Base-by-base conservation (phyloP, 2,329 filamentous ascomycete species). In the Daldinia eschscholtzii region DNA sequence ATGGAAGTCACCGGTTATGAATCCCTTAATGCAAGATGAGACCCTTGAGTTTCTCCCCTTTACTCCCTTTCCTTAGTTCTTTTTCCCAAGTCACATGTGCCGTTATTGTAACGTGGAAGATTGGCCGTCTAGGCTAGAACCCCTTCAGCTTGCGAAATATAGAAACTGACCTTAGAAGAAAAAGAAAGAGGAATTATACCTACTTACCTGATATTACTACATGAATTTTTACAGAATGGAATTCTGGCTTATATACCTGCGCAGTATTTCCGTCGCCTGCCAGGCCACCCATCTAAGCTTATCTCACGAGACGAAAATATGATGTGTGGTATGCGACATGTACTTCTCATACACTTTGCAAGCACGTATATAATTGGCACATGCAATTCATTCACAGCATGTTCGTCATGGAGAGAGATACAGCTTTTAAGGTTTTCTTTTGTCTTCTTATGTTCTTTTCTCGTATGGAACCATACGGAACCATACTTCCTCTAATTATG, bases 281-380 rank as follows among this genome's bases (percentile, higher is more conserved):
- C 7, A 18, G 18, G 26, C 13, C 18, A 6, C 18, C 35, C 41
- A 23, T 56, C 28, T 50, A 9, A 20, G 9, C 13, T n/a, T 60
- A 30, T 65, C 56, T 65, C 48, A 60, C n/a, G n/a, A 26, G 28
- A 64, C n/a, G 41, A 20, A 12, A 23, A 58, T 33, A 35, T 41
- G 55, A 64, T 58, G 37, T 42, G 33, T 37, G 28, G 50, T 28
- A 55, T 55, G n/a, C 46, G 6, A n/a, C 46, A 50, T n/a, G 46
- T 50, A 50, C 26, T 7, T 23, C 46, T 50, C 26, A 30, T 50
- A 48, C 23, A 48, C 28, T 20, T 12, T 48, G 23, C 6, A 48
- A 12, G 50, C 15, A 12, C 10, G 12, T 12, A 5, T 52, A 52
- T 33, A 53, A 35, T 53, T 48, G 18, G 44, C 15, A 26, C 44